Evolutionary conservation across 805 yeast species (phyloP), one percentile per base, ranked within the genome.

Genomic region (Suhomyces vadensis): DNA sequence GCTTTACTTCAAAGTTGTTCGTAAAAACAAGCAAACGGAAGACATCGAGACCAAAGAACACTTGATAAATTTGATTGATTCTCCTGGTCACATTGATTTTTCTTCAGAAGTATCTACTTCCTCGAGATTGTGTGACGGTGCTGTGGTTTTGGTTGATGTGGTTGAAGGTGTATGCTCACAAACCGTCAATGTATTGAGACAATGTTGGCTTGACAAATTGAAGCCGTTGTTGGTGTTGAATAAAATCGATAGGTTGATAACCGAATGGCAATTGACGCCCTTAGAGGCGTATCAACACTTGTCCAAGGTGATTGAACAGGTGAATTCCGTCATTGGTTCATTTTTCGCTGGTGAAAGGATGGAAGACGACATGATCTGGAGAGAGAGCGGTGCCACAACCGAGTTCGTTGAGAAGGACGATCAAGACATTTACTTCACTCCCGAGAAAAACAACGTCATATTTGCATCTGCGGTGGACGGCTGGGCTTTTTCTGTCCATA

Each of bases 61-160:
- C 64, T 69, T 94, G 43, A 85, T 94, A 58, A 94, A 94, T 60
- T 75, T 94, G 55, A 92, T 94, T 46, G 99, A 94, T 65, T 92
- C 98, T 0, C 99, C 99, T 0, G 99, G 99, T n/a, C 99, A 94
- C 57, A 89, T 94, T 47, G 99, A 94, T 66, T 94, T 94, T 63
- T 85, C 96, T 1, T 85, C 95, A 9, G 99, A 94, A 60, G 99
- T 94, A 0, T 87, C 96, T 21, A 87, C 97, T 0, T 96, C 98
- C 1, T 90, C 98, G 1, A 75, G 99, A 56, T 71, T 94, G 35
- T 94, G 98, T 69, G 99, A 94, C 61, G 98, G 98, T 36, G 97
- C 98, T 0, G 85, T 94, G 2, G 95, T 94, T 0, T 70, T 94
- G 11, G 96, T 94, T 2, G 99, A 94, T 64, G 97, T 88, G 3